Evolutionary conservation across 805 yeast genomes (phyloP).

Genomic region (Candida xiaguanensis): DNA sequence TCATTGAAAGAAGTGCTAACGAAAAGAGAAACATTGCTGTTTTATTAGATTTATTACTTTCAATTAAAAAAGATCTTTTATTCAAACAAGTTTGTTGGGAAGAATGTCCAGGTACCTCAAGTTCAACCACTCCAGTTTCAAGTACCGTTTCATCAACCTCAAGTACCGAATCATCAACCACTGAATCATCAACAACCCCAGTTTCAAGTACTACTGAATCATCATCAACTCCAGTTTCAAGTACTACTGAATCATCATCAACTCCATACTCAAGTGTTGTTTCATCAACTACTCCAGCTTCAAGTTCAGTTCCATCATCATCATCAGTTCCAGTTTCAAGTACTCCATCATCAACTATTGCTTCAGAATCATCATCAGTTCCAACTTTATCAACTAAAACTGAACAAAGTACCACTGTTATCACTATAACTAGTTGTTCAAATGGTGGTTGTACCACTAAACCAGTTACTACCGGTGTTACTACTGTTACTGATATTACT

Average conservation of each 20-base stretch:
- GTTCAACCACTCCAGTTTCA: not conserved
- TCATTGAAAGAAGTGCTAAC: not conserved
- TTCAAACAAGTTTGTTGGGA: slow-evolving; percentile 7
- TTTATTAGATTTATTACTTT: not conserved
- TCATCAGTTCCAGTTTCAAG: slow-evolving; percentile 3
- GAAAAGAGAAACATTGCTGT: not conserved
- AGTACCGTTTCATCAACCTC: not conserved
- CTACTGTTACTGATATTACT: slow-evolving; percentile 28
- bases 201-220: too few species aligned
- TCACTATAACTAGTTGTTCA: slow-evolving; percentile 36
- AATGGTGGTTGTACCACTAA: slow-evolving; percentile 26
- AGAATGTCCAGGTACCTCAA: slow-evolving; percentile 1
- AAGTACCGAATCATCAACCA: slow-evolving; percentile 3
- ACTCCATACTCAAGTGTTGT: slow-evolving; percentile 3
- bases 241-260: slow-evolving; percentile 1
- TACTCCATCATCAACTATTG: slow-evolving; percentile 4
- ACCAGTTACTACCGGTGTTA: slow-evolving; percentile 19
- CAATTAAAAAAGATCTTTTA: slow-evolving; percentile 5
- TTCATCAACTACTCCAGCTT: slow-evolving; percentile 1
- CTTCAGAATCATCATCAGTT: slow-evolving; percentile 3
- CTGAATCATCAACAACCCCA: slow-evolving; percentile 6
- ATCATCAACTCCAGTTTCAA: slow-evolving; percentile 1
- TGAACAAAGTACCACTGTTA: slow-evolving; percentile 24
- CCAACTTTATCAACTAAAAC: not conserved
- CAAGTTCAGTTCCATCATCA: slow-evolving; percentile 2